Base-by-base conservation (phyloP, 1,139 yeast species). In the Saccharomyces hybrid region DNA sequence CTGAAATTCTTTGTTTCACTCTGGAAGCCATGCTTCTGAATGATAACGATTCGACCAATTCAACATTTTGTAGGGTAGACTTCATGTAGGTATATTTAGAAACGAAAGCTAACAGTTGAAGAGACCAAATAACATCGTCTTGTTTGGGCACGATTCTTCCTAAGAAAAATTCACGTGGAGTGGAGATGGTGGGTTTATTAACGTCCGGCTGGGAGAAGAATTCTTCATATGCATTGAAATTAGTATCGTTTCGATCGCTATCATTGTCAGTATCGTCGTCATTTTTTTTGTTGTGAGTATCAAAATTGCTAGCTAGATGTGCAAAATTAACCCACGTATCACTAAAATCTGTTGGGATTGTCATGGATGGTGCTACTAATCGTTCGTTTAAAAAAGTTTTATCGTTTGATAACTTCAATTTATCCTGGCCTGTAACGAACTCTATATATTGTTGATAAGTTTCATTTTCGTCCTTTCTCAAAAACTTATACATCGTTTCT, bases 71-170 rank as follows among this genome's bases (percentile, higher is more conserved):
- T 53, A 93, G 74, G 46, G 77, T 77, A 51, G 83, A 84, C 64
- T 91, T 87, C 67, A 91, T 74, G 56, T 83, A 79, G 0, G 97
- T 86, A 66, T 91, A 91, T 69, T 93, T 93, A 8, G 98, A 89
- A 51, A 91, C 88, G 69, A 90, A 93, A 20, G 98, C 98, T 54
- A 93, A 72, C 34, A 93, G 76, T 70, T 93, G 98, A 53, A 93
- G 76, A 5, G 96, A 86, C 96, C 97, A 90, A 38, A 89, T 84
- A 29, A 93, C 88, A 67, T 93, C 99, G 66, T 91, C 97, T 59
- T 88, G 96, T 57, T 89, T 80, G 1, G 97, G 96, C 9, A 89
- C 80, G 16, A 90, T 79, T 26, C 85, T 83, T 1, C 96, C 95
- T 55, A 84, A 81, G 32, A 84, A 77, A 65, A 88, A 88, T 51